phyloP scores from a whole-genome alignment of 306 rosid genomes.

The Quercus glauca region DNA sequence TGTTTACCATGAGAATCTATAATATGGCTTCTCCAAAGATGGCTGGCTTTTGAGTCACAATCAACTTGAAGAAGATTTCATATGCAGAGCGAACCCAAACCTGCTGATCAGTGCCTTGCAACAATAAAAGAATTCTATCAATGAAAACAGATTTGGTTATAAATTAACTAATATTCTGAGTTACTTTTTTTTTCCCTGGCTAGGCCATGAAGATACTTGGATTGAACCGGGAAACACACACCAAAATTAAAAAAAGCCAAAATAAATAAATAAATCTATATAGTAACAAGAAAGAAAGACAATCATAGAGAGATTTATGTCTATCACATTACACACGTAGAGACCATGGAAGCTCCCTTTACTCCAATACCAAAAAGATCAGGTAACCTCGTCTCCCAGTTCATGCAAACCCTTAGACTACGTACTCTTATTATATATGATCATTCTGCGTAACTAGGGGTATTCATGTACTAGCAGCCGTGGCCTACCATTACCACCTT shows the following conservation, averaged over 20 bases:
- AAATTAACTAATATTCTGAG: too few species aligned
- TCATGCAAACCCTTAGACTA: slow-evolving; percentile 59
- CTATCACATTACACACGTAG: too few species aligned
- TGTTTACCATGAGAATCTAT: neutral
- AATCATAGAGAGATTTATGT: neutral
- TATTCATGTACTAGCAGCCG: slow-evolving; percentile 68
- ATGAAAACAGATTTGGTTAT: too few species aligned
- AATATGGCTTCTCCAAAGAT: neutral
- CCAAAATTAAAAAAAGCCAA: too few species aligned
- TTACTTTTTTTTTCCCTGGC: too few species aligned
- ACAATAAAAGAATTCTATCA: neutral
- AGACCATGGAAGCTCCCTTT: slow-evolving; percentile 53
- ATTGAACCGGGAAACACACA: too few species aligned
- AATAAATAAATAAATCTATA: neutral
- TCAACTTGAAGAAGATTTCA: neutral
- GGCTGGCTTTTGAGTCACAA: neutral
- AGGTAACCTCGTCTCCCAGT: slow-evolving; percentile 50
- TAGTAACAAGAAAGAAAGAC: neutral
- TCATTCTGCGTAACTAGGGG: slow-evolving; percentile 29
- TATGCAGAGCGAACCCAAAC: neutral
- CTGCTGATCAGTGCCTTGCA: neutral
- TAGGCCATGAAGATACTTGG: too few species aligned
- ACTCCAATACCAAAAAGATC: slow-evolving; percentile 70
- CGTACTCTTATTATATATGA: neutral
- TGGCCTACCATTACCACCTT: slow-evolving; percentile 48